Evolutionary conservation across 768 basidiomycete species (phyloP).

Genomic region (Glaciozyma martinii): DNA sequence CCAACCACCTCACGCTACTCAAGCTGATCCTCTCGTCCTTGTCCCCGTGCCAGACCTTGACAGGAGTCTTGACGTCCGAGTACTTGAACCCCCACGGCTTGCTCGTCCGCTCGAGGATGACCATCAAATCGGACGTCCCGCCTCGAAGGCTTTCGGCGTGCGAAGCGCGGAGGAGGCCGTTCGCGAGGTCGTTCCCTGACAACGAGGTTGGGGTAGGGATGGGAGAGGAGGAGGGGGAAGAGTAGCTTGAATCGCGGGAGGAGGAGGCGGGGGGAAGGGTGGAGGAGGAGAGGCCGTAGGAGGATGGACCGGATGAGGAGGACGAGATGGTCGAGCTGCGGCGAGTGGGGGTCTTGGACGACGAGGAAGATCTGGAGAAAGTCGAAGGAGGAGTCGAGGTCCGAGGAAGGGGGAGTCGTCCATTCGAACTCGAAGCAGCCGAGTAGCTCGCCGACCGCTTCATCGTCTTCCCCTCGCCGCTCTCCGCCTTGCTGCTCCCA

Average conservation of each 20-base stretch:
- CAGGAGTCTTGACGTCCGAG: slow-evolving; percentile 60
- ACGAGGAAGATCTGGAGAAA: not conserved
- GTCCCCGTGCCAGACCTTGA: slow-evolving; percentile 87
- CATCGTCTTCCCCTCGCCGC: too few species aligned
- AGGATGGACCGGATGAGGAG: not conserved
- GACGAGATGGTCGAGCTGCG: slow-evolving; percentile 1
- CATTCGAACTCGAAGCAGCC: not conserved
- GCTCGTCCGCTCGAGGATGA: slow-evolving; percentile 76
- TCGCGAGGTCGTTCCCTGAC: slow-evolving; percentile 49
- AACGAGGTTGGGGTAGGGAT: not conserved
- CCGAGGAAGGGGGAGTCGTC: not conserved
- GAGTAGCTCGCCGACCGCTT: not conserved
- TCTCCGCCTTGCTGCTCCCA: not conserved
- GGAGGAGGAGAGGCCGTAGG: not conserved
- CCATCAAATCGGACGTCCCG: slow-evolving; percentile 78
- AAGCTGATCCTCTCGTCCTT: slow-evolving; percentile 88
- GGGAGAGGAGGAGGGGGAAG: not conserved
- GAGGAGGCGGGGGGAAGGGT: not conserved
- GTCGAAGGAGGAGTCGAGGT: not conserved
- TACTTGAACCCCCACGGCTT: slow-evolving; percentile 83
- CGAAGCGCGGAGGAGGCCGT: slow-evolving; percentile 83
- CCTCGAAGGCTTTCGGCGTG: slow-evolving; percentile 90
- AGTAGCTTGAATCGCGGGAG: not conserved
- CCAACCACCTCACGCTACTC: slow-evolving; percentile 74
- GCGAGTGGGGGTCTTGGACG: not conserved